Percentiles rank a stretch among this genome's conserved stretches.
phyloP scores from a whole-genome alignment of 208 protist species.

The Trypanosoma mega region DNA sequence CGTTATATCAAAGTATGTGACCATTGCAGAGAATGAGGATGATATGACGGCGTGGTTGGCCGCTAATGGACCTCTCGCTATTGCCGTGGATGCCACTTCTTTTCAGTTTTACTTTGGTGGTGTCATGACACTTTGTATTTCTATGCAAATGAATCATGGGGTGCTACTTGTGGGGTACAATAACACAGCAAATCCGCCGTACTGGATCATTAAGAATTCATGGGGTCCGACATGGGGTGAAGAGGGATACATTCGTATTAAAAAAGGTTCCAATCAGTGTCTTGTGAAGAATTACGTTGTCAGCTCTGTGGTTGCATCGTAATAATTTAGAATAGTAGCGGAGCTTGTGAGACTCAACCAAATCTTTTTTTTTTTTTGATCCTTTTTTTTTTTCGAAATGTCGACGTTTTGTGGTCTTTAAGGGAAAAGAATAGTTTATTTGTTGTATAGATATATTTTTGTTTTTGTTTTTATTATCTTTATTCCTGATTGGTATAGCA shows the following conservation, averaged over 20 bases:
- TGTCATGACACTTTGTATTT: constrained; percentile 61
- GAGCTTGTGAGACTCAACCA: no score
- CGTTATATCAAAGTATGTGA: constrained; percentile 53
- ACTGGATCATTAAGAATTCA: constrained; percentile 92
- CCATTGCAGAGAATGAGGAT: constrained; percentile 65
- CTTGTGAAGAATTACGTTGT: constrained; percentile 33
- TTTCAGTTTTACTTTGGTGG: constrained; percentile 79
- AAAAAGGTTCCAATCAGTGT: constrained; percentile 47
- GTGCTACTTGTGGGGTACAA: constrained; percentile 85
- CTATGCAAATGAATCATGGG: constrained; percentile 74
- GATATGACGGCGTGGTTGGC: constrained; percentile 63
- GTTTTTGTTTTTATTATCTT: no score
- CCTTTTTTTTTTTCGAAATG: no score
- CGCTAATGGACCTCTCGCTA: constrained; percentile 73
- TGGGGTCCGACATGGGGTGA: constrained; percentile 77
- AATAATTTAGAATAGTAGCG: no score
- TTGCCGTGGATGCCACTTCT: constrained; percentile 88
- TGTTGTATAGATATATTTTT: no score
- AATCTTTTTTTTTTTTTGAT: no score
- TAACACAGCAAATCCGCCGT: constrained; percentile 34
- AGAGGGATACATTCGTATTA: constrained; percentile 70
- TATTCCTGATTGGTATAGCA: no score
- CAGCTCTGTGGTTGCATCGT: constrained; percentile 12
- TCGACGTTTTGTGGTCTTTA: no score
- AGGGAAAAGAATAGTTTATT: no score